Evolutionary conservation across 192 early-diverging fungal genomes (phyloP), one percentile per base, ranked within the genome.

Genomic region (Geosiphon pyriformis): DNA sequence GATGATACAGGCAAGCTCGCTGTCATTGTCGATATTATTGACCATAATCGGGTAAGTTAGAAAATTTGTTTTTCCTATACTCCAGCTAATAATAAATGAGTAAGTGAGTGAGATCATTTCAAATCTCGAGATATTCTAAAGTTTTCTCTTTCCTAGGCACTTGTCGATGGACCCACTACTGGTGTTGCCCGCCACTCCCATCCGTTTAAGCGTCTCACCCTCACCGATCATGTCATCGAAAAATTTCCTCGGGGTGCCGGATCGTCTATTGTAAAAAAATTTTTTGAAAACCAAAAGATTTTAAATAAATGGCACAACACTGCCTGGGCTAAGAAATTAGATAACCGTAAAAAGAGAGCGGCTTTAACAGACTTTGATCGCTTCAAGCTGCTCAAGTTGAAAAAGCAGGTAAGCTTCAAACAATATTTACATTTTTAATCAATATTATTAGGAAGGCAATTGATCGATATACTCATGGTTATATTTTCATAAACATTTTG

Each of bases 21-120:
- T 4, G 92, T 94, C 74, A 91, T 99, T 82, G 91, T 98, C 65
- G 97, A 98, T 78, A 96, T 99, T 78, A 88, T 99, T 74, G 97
- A 99, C 85, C 95, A 99, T 90, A 92, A 90, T 83, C 87, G 97
- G 70, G 91, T 87, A 80, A 42, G 83, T 83, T 50, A 20, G 35
- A 20, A 18, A 56, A 10, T 42, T 42, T 42, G 37, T 10, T 42
- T 42, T 4, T 22, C n/a, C n/a, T n/a, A n/a, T n/a, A n/a, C n/a
- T n/a, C n/a, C n/a, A n/a, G n/a, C n/a, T n/a, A n/a, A n/a, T n/a
- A n/a, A n/a, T n/a, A n/a, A n/a, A n/a, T n/a, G n/a, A n/a, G n/a
- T n/a, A n/a, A n/a, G n/a, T n/a, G n/a, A n/a, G n/a, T n/a, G n/a
- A 20, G 35, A 33, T 0, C 26, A 11, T 62, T 18, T 29, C 12